Evolutionary conservation across 768 basidiomycete genomes (phyloP).

Genomic region (Pleurotus citrinopileatus): DNA sequence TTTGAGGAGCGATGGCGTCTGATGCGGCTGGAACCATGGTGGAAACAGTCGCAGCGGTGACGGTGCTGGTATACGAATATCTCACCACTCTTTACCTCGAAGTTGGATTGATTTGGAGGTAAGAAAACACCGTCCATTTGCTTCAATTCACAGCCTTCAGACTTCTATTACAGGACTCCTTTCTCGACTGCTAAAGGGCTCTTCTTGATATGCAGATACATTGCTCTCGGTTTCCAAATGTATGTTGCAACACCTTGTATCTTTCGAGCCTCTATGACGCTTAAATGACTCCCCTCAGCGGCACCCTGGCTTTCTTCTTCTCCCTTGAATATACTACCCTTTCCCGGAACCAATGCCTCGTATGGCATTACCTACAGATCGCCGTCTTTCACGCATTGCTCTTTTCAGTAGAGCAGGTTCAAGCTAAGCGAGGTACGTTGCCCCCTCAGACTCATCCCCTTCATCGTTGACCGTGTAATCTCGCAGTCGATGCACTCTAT

Average conservation of each 20-base stretch:
- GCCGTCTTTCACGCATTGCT: constrained; percentile 1
- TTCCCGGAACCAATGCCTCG: neutral
- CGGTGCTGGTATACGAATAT: constrained; percentile 5
- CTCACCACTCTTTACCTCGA: constrained; percentile 8
- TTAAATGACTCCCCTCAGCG: neutral
- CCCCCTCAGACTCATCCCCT: neutral
- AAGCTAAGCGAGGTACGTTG: constrained; percentile 4
- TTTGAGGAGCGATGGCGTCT: neutral
- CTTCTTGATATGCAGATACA: constrained; percentile 1
- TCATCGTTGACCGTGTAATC: neutral
- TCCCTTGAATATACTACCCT: neutral
- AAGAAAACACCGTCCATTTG: neutral
- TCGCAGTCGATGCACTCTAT: constrained; percentile 1
- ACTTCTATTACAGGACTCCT: neutral
- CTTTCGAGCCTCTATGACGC: neutral
- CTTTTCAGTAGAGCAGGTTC: neutral
- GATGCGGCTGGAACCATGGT: neutral
- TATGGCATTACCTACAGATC: neutral
- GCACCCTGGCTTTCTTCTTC: neutral
- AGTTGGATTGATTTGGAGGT: constrained; percentile 3
- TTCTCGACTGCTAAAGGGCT: neutral
- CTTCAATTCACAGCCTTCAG: neutral
- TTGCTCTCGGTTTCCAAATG: neutral
- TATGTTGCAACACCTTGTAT: neutral
- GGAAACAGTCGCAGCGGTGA: neutral